Evolutionary conservation across 2,329 filamentous ascomycete genomes (phyloP), one percentile per base, ranked within the genome.

Genomic region (Thelonectria discophora): DNA sequence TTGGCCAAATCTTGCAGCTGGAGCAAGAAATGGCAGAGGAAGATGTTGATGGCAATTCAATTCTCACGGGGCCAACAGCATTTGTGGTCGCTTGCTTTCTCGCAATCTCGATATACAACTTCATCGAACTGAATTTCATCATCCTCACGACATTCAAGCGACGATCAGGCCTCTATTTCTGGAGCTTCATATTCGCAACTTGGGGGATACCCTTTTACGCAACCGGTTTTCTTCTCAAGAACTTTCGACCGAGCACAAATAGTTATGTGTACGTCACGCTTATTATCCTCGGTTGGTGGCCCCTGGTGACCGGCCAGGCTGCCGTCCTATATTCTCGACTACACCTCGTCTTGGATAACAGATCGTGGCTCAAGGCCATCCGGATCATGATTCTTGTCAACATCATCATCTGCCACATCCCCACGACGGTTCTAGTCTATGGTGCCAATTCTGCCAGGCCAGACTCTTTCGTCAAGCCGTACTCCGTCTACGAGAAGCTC

Each of bases 271-370:
- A 69, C 15, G 67, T 65, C 2, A 75, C 72, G 0, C 54, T 74
- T 6, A 72, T 74, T 7, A 62, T 73, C 9, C 56, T 73, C 9
- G 73, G 73, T 6, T 76, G 75, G 73, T 71, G 68, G 15, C 65
- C 71, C 1, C 87, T 89, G 84, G 80, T 89, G 0, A 87, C 85
- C 0, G 87, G 86, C 0, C 85, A 88, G 70, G 82, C 83, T 0
- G 68, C 88, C n/a, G 86, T 89, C 1, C 76, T 89, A 0, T 89
- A 86, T 74, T 89, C 86, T 1, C 81, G 87, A 1, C 77, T 89
- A 1, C 86, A 89, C 68, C 78, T 90, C 2, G 80, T 89, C 13
- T 76, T 86, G 9, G 80, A 80, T 13, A 83, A 85, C 76, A 61
- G 80, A 18, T 73, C 74, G 2, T 72, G 82, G 3, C 76, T 89